Evolutionary conservation across 192 early-diverging fungal genomes (phyloP), one percentile per base, ranked within the genome.

Genomic region (Coemansia sp.): DNA sequence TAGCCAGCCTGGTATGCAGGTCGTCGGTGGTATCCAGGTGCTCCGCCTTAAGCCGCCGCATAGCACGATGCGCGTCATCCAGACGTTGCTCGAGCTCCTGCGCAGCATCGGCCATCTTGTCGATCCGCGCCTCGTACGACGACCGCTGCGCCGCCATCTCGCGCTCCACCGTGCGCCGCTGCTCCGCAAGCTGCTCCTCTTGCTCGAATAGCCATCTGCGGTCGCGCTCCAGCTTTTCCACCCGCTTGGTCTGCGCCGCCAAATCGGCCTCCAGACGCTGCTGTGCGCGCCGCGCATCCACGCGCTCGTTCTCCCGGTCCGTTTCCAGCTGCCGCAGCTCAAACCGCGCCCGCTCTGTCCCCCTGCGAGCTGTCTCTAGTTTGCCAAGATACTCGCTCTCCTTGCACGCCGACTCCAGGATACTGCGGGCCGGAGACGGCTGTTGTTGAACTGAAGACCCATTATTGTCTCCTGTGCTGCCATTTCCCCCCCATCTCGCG

Each of bases 201-300:
- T 87, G 85, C 11, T 86, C 82, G 16, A 79, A 76, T 45, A 92
- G 71, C 71, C 86, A 87, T 56, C 74, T 67, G 16, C 86, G 84
- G 42, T 90, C 86, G 26, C 80, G 82, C 69, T 92, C 87, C 60
- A 89, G 72, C 50, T 76, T 77, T 62, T 90, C 85, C 9, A 85
- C 65, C 18, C 87, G 76, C 9, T 68, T 56, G 39, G 72, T 71
- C 43, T 84, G 76, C 9, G 77, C 83, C 41, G 66, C 59, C 48
- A 75, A 12, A 16, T 66, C 59, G 2, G 58, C 43, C 60, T 84
- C 81, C 42, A 74, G 68, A 37, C 63, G 44, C 56, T 71, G 68
- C 12, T 66, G 63, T n/a, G n/a, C 19, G 11, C 54, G 65, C 23
- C 43, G 53, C 2, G 77, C 77, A 11, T 75, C 81, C 11, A 69